Base-by-base conservation (phyloP, 2,329 filamentous ascomycete species). In the Clarireedia homoeocarpa region DNA sequence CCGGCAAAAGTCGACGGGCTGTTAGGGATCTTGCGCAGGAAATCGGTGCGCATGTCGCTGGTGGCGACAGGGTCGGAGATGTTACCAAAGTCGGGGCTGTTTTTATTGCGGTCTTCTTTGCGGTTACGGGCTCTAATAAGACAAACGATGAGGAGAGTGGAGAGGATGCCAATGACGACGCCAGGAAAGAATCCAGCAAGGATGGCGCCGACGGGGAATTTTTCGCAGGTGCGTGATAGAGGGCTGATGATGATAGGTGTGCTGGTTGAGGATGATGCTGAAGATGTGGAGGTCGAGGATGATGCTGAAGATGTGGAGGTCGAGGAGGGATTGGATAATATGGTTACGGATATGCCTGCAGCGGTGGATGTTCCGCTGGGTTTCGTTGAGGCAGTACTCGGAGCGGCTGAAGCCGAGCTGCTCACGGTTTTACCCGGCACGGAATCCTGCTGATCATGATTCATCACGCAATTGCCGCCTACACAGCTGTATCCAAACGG, bases 401-500 rank as follows among this genome's bases (percentile, higher is more conserved):
- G 24, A 49, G 57, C 10, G 38, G 57, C 55, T 4, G 64, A 61
- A 6, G 67, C 65, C 10, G 62, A 60, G 4, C 57, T 61, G 3
- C 68, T 57, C 1, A 61, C 53, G 2, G 67, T 62, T 9, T 67
- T 58, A 14, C 24, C 57, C 27, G 14, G 66, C 64, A 27, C 66
- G 61, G 23, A 61, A 67, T 40, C 62, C n/a, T 34, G 67, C 60
- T 85, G 79, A 64, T 85, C 76, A 15, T 71, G 59, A 59, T 83
- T 69, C 62, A 72, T 74, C 10, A 74, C 67, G 63, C 86, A 90
- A 59, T 72, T 69, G 1, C 53, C 56, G 24, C 53, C 47, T 1
- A 30, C 72, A 52, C 88, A 91, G 1, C 74, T 72, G 71, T 85
- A 91, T 2, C 88, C 88, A 69, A 85, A 84, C 0, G 88, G 87